Conservation (phyloP, 306 rosid species). For the Cercis canadensis region DNA sequence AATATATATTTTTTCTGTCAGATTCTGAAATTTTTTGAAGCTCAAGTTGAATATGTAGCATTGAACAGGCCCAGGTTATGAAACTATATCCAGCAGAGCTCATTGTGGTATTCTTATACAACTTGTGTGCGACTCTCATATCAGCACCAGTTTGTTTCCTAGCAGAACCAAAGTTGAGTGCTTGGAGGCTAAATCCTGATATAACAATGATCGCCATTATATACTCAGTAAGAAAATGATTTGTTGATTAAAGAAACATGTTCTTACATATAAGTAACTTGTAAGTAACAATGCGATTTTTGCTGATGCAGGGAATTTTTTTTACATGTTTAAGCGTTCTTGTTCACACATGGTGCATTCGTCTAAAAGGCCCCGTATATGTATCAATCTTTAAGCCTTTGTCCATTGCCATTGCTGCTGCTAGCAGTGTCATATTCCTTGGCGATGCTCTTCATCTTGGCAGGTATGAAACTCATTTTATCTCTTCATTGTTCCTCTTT, state of each 20-base stretch:
- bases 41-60: constrained; percentile 5
- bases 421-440: constrained; percentile 51
- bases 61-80: constrained; percentile 44
- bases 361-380: constrained; percentile 63
- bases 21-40: not conserved
- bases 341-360: constrained; percentile 53
- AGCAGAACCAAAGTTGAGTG: constrained; percentile 48
- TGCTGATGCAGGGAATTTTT: too few relatives aligned
- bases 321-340: too few relatives aligned
- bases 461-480: constrained; percentile 34
- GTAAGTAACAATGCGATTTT: too few relatives aligned
- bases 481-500: not conserved
- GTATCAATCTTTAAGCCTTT: constrained; percentile 60
- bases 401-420: constrained; percentile 61
- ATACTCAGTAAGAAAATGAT: constrained; percentile 49
- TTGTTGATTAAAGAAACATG: too few relatives aligned
- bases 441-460: constrained; percentile 58
- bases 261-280: too few relatives aligned
- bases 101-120: constrained; percentile 52
- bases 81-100: constrained; percentile 56
- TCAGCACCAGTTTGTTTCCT: constrained; percentile 55
- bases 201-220: constrained; percentile 48
- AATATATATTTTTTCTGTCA: not conserved
- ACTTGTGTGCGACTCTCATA: constrained; percentile 49
- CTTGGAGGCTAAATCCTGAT: constrained; percentile 55